phyloP scores from a whole-genome alignment of 2,329 filamentous ascomycete species.

The Claviceps purpurea region DNA sequence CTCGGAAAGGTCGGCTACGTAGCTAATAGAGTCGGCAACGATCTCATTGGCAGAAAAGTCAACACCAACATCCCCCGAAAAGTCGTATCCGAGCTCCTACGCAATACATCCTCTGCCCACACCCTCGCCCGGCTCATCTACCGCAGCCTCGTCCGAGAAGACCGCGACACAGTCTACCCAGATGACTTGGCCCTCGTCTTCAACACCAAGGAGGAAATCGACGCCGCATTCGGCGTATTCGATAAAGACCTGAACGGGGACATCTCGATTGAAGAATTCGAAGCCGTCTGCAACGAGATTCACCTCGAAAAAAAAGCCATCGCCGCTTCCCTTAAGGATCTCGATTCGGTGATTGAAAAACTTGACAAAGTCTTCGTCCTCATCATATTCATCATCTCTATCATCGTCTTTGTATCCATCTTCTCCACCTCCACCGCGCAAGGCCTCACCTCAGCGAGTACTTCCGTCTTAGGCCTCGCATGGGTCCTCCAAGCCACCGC shows the following conservation, averaged over 20 bases:
- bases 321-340: conserved; percentile 83
- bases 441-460: conserved; percentile 80
- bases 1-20: conserved; percentile 74
- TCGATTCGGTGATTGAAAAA: conserved; percentile 86
- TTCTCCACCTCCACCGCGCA: conserved; percentile 79
- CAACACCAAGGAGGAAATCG: conserved; percentile 69
- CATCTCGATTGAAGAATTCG: conserved; percentile 88
- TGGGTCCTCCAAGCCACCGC: conserved; percentile 91
- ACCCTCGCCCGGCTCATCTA: conserved; percentile 79
- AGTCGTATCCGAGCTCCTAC: conserved; percentile 67
- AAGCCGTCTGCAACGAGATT: conserved; percentile 86
- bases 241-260: conserved; percentile 96
- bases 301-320: conserved; percentile 92
- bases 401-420: conserved; percentile 79
- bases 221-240: conserved; percentile 81
- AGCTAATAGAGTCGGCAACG: conserved; percentile 73
- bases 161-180: conserved; percentile 59
- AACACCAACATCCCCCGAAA: conserved; percentile 69
- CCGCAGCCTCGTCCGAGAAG: conserved; percentile 66
- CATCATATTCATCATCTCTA: conserved; percentile 64
- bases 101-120: conserved; percentile 60
- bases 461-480: conserved; percentile 73
- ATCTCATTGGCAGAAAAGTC: conserved; percentile 70
- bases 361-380: conserved; percentile 82
- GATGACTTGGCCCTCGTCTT: conserved; percentile 74